Percentiles rank a stretch among this genome's conserved stretches.
These are phyloP conservation scores for Penicillium parvum DNA, from an alignment of 495 filamentous ascomycete species.

Conservation along the genomic window DNA sequence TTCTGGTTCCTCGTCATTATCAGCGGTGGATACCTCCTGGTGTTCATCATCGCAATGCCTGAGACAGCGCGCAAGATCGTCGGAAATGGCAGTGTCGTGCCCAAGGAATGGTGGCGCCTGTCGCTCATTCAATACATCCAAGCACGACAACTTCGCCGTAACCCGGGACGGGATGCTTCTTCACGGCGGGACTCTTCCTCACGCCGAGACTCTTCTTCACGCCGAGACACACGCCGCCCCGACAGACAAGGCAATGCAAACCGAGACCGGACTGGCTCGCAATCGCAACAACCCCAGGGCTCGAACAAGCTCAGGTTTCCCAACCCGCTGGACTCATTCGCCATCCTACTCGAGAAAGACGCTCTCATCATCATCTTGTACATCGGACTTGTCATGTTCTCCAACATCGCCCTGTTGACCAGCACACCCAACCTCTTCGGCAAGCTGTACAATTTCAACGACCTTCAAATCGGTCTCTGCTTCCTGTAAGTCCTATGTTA, in stretches of 20 bases:
- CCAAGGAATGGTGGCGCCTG: conserved; percentile 5
- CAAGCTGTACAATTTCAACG: conserved; percentile 47
- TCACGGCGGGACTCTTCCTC: no score
- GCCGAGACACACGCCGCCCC: no score
- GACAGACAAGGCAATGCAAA: background rate
- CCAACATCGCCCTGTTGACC: conserved; percentile 53
- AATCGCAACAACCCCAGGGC: background rate
- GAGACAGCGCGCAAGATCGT: conserved; percentile 55
- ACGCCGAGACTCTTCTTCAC: no score
- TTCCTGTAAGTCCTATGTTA: no score
- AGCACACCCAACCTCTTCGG: conserved; percentile 48
- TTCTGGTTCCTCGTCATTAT: conserved; percentile 76
- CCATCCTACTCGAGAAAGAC: conserved; percentile 62
- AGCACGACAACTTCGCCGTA: background rate
- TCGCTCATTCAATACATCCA: background rate
- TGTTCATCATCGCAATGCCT: conserved; percentile 35
- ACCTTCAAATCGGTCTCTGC: conserved; percentile 41
- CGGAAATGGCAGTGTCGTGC: conserved; percentile 54
- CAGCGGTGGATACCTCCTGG: conserved; percentile 34
- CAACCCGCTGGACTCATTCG: conserved; percentile 60
- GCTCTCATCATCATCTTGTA: conserved; percentile 56
- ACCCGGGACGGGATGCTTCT: no score
- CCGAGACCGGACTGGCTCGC: background rate
- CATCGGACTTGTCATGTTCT: conserved; percentile 53
- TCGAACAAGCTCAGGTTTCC: conserved; percentile 53